Percentiles rank a stretch among this genome's conserved stretches.
phyloP scores from a whole-genome alignment of 73 alveolate genomes.

The Paramecium sonneborni region DNA sequence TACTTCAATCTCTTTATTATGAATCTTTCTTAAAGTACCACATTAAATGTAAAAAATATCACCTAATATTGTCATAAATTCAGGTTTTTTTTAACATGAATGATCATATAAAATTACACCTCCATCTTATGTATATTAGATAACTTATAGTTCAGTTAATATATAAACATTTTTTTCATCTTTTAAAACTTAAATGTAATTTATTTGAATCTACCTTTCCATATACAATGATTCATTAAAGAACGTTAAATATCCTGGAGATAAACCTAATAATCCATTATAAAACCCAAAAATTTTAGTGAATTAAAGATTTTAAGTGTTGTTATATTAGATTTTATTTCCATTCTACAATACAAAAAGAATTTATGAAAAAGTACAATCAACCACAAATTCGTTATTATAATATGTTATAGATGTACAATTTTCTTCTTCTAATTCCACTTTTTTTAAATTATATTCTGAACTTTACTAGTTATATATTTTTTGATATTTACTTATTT shows the following conservation, averaged over 20 bases:
- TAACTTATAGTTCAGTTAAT: not conserved
- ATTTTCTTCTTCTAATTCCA: not conserved
- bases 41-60: not conserved
- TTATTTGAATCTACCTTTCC: not conserved
- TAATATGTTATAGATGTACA: not conserved
- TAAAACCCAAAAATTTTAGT: not conserved
- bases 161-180: not conserved
- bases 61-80: not conserved
- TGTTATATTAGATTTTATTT: not conserved
- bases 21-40: not conserved
- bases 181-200: not conserved
- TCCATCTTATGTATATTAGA: not conserved
- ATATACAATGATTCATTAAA: not conserved
- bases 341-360: constrained; percentile 3
- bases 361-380: not conserved
- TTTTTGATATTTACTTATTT: not conserved
- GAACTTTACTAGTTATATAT: not conserved
- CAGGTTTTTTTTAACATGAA: not conserved
- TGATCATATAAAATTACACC: not conserved
- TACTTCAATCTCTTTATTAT: not conserved
- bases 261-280: not conserved
- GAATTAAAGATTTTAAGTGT: not conserved
- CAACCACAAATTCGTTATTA: not conserved
- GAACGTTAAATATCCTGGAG: not conserved
- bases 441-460: not conserved